Evolutionary conservation across 1,139 yeast genomes (phyloP), one percentile per base, ranked within the genome.

Genomic region (Scheffersomyces titani): DNA sequence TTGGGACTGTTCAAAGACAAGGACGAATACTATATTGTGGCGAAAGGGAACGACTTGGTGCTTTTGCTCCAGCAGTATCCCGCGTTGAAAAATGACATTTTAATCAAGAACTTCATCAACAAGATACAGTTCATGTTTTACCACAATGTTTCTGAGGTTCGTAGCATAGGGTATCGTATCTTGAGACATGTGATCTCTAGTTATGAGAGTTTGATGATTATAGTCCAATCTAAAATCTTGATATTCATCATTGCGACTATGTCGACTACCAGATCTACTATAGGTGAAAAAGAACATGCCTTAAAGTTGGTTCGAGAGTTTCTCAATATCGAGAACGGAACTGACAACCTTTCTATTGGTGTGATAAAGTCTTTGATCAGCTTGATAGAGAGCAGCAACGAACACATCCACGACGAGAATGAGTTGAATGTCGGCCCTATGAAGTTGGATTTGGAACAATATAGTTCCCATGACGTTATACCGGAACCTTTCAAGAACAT

Each of bases 221-320:
- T 81, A 49, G 76, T 86, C 49, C 77, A 81, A 40, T 74, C 80
- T 52, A 83, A 85, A 57, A 68, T 91, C 11, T 90, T 91, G 59
- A 80, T 84, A 5, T 84, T 88, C 63, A 71, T 92, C 11, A 83
- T 90, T 5, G 77, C 87, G 19, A 81, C 96, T 0, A 73, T 94
- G 54, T 81, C 91, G 0, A 85, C 86, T 55, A 81, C 83, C 24
- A 70, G 77, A 44, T 72, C 83, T 18, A 73, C 77, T 50, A 78
- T 85, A 36, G 71, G 85, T 3, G 98, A 93, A 66, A 82, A 94
- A 60, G 87, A 87, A 51, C 93, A 93, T 66, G 97, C 97, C 0
- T 65, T 94, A 47, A 89, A 88, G 65, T 75, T 93, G 40, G 72
- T 92, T 0, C 78, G 98, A 44, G 76, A 81, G 50, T 85, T 90